These are phyloP conservation scores for Fraxinus excelsior DNA, from an alignment of 257 asterid species.

Conservation along the genomic window DNA sequence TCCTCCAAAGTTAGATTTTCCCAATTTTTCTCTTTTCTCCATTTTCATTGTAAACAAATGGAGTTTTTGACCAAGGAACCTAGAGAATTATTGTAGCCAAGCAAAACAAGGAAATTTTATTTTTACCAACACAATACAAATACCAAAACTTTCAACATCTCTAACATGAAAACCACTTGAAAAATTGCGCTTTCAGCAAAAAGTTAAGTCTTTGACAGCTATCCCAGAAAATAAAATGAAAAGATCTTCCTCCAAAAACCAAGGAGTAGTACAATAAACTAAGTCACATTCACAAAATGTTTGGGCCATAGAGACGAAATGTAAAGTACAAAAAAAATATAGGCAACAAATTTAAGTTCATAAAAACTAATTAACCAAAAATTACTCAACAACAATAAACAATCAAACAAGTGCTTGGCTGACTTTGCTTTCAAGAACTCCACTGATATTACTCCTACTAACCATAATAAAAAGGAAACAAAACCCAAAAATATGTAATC, in stretches of 20 bases:
- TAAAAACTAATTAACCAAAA: not conserved
- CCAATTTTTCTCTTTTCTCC: not conserved
- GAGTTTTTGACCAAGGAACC: not conserved
- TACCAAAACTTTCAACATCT: not conserved
- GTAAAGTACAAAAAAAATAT: too few species aligned
- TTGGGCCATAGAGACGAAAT: not conserved
- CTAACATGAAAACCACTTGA: not conserved
- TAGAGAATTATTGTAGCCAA: not conserved
- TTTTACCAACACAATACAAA: not conserved
- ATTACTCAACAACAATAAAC: too few species aligned
- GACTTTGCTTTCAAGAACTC: not conserved
- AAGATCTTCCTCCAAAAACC: not conserved
- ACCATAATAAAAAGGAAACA: not conserved
- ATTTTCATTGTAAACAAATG: too few species aligned
- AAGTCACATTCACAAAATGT: too few species aligned
- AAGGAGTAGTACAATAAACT: too few species aligned
- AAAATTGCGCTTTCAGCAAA: not conserved
- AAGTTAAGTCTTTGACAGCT: not conserved
- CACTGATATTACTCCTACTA: too few species aligned
- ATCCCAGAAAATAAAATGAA: not conserved
- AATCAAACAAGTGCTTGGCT: not conserved
- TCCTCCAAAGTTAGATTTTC: too few species aligned
- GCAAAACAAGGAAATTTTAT: not conserved
- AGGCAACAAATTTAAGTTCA: not conserved
- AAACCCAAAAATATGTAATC: not conserved